Evolutionary conservation across 352 stramenopile species (phyloP).

Genomic region (Phytophthora ramorum): DNA sequence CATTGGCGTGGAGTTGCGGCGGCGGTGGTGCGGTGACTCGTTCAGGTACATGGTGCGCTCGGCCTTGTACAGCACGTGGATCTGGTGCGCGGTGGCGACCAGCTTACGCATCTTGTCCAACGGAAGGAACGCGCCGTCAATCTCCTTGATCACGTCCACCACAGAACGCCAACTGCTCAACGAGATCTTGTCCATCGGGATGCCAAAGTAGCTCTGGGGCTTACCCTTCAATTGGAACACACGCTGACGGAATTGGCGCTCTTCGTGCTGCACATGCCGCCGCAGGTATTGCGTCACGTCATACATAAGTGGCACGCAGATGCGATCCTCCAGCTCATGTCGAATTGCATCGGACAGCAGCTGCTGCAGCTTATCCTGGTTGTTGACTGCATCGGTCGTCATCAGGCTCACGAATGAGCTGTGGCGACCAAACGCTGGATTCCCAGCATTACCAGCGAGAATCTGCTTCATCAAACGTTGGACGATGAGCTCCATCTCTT

Average conservation of each 20-base stretch:
- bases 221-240: conserved; percentile 73
- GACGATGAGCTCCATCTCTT: conserved; percentile 77
- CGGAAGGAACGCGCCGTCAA: conserved; percentile 83
- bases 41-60: conserved; percentile 61
- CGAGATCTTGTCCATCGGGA: conserved; percentile 80
- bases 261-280: conserved; percentile 64
- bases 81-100: conserved; percentile 70
- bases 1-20: conserved; percentile 53
- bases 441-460: conserved; percentile 20
- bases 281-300: conserved; percentile 56
- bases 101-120: conserved; percentile 88
- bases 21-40: conserved; percentile 37
- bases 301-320: conserved; percentile 83
- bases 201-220: conserved; percentile 85
- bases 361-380: conserved; percentile 78
- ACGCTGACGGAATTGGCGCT: conserved; percentile 75
- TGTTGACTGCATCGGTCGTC: conserved; percentile 63
- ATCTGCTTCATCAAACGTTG: conserved; percentile 66
- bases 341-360: conserved; percentile 86
- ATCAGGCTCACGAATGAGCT: conserved; percentile 78
- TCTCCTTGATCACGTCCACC: conserved; percentile 81
- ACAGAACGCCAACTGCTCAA: conserved; percentile 78
- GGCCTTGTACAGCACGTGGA: conserved; percentile 73
- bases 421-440: conserved; percentile 39
- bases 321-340: conserved; percentile 81